Evolutionary conservation across 495 filamentous ascomycete species (phyloP), one percentile per base, ranked within the genome.

Genomic region (Neurospora sp.): DNA sequence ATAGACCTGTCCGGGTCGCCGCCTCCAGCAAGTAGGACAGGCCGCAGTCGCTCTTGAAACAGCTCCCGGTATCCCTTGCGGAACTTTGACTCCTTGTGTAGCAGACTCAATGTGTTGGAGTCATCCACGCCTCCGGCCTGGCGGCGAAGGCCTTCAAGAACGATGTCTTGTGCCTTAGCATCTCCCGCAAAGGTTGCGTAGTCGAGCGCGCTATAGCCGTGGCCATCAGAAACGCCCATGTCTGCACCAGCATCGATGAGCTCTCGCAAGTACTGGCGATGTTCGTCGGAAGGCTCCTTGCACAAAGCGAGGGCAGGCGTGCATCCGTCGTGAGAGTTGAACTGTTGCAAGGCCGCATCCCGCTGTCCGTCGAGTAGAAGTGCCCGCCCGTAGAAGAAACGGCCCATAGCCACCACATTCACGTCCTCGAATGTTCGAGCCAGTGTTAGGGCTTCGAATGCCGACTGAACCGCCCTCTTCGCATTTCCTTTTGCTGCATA

Each of bases 181-280:
- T 81, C 75, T 6, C 72, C 76, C 18, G 41, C 74, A 27, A 77
- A 80, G 1, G 77, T 76, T 4, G 78, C 78, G 69, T 79, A 79
- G 40, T 83, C 81, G 4, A 83, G 72, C 1, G 81, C 79, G 37
- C 35, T 77, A 72, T 80, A 82, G 16, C 81, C 80, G 23, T 81
- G 54, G 7, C 76, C 71, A 54, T 81, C 81, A 6, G 74, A 39
- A 2, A 69, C 12, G 38, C 77, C 73, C 71, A 81, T 16, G 69
- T 81, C 78, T 5, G 74, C 81, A 3, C 81, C 79, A 1, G 76
- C 76, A 8, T 76, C 73, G 11, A 81, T 70, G 8, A 83, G 27
- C 20, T 78, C 73, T 20, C 39, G 9, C 12, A 83, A 62, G 70
- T 80, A 81, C 14, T 70, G 69, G 2, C 73, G 71, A 69, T 81